Evolutionary conservation across 2,329 filamentous ascomycete genomes (phyloP), one percentile per base, ranked within the genome.

Genomic region (Apiospora malaysiana): DNA sequence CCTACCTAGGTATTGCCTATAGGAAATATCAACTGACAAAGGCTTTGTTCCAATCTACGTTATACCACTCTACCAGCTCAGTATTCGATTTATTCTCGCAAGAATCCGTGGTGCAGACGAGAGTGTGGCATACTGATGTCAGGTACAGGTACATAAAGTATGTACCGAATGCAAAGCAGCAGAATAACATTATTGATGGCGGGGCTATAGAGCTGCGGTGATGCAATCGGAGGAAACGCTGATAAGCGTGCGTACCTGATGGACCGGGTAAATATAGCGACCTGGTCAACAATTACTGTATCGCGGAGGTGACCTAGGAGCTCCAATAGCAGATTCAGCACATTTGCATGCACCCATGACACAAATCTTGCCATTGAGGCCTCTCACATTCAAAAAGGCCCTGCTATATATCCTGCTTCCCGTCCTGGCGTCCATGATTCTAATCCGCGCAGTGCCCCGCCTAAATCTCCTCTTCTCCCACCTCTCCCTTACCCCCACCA

Each of bases 401-500:
- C 40, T 67, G 4, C n/a, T 67, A 10, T 68, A 27, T 25, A 1
- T 56, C 21, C 32, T 68, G 10, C n/a, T 68, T n/a, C 67, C 67
- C 32, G 25, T 68, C 46, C 45, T 68, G 67, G 67, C 46, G 18
- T 68, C 67, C 67, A 42, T 68, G 37, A 49, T 68, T 40, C 46
- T 68, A 68, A 43, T 40, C 67, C 67, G 67, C 67, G 67, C 67
- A 23, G 25, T 68, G 46, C 67, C 67, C 67, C 67, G 67, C 67
- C 67, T 68, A 56, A 49, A 56, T 49, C 67, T 68, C 67, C 67
- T 68, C 67, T 37, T 49, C 45, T 49, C 46, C 45, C 67, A 68
- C 47, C 67, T 68, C 23, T 40, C 67, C 46, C 56, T 46, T 23
- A 27, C 65, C 40, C 73, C 10, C 77, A 78, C 70, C 70, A 37